phyloP scores from a whole-genome alignment of 2,329 filamentous ascomycete genomes.

The Fusarium fracticaudum region DNA sequence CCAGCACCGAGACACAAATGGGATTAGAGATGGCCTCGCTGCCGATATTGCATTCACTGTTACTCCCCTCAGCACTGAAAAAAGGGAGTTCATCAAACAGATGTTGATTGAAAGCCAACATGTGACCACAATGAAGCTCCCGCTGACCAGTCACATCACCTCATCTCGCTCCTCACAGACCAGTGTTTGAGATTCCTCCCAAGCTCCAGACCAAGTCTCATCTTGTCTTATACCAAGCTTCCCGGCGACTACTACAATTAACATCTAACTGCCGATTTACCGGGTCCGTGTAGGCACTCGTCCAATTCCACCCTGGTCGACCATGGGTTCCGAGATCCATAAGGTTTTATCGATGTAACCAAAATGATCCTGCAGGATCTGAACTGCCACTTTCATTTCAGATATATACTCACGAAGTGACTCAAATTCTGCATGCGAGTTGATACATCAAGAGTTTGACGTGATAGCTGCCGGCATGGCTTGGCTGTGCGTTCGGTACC shows the following conservation, averaged over 20 bases:
- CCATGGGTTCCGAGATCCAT: not conserved
- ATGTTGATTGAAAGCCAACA: not conserved
- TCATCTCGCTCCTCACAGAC: not conserved
- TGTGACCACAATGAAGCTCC: not conserved
- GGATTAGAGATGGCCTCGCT: not conserved
- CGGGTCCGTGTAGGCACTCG: not conserved
- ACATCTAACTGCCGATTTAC: not conserved
- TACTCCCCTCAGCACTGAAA: too few species aligned
- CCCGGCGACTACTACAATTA: not conserved
- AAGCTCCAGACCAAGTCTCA: not conserved
- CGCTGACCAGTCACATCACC: not conserved
- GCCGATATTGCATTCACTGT: not conserved
- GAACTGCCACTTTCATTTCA: not conserved
- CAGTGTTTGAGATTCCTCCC: not conserved
- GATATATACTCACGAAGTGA: not conserved
- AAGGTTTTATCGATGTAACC: not conserved
- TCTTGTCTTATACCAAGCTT: not conserved
- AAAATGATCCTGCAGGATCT: not conserved
- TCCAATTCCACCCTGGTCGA: not conserved
- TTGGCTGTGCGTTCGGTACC: not conserved
- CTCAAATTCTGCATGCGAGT: not conserved
- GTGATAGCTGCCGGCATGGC: not conserved
- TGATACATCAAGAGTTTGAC: not conserved
- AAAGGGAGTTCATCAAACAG: too few species aligned
- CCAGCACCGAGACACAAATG: not conserved